These are phyloP conservation scores for Aspergillaceae sp. DNA, from an alignment of 2,329 filamentous ascomycete genomes.

Conservation along the genomic window DNA sequence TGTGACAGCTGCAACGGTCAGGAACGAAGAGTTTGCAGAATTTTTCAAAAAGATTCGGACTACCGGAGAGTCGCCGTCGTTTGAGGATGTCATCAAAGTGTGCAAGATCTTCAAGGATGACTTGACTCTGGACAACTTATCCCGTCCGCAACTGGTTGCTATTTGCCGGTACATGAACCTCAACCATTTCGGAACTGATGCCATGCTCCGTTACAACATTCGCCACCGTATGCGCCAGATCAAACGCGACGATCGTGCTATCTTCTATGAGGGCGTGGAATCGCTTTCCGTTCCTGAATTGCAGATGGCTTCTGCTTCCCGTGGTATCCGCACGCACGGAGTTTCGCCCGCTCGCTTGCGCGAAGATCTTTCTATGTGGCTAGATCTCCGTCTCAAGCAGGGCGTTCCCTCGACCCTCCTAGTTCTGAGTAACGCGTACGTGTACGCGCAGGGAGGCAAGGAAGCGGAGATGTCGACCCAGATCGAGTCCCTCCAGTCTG, in stretches of 20 bases:
- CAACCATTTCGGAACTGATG: slow-evolving; percentile 92
- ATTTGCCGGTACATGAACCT: slow-evolving; percentile 99
- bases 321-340: slow-evolving; percentile 85
- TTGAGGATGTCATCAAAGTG: slow-evolving; percentile 91
- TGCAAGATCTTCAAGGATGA: slow-evolving; percentile 99
- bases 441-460: slow-evolving; percentile 71
- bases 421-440: slow-evolving; percentile 93
- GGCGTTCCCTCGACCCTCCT: slow-evolving; percentile 93
- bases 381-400: slow-evolving; percentile 85
- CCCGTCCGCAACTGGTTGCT: slow-evolving; percentile 85
- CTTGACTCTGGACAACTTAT: slow-evolving; percentile 91
- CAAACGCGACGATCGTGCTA: slow-evolving; percentile 93
- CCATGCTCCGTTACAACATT: slow-evolving; percentile 94
- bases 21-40: slow-evolving; percentile 86
- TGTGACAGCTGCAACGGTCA: slow-evolving; percentile 70
- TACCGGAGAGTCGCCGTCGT: slow-evolving; percentile 81
- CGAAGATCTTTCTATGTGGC: slow-evolving; percentile 85
- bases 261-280: slow-evolving; percentile 87
- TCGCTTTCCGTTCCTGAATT: slow-evolving; percentile 88
- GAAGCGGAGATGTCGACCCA: slow-evolving; percentile 77
- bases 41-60: slow-evolving; percentile 96
- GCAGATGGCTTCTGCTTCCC: slow-evolving; percentile 82
- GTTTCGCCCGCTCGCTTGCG: slow-evolving; percentile 81
- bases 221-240: slow-evolving; percentile 98
- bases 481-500: slow-evolving; percentile 85